phyloP scores from a whole-genome alignment of 257 asterid species.

The Sherardia arvensis region DNA sequence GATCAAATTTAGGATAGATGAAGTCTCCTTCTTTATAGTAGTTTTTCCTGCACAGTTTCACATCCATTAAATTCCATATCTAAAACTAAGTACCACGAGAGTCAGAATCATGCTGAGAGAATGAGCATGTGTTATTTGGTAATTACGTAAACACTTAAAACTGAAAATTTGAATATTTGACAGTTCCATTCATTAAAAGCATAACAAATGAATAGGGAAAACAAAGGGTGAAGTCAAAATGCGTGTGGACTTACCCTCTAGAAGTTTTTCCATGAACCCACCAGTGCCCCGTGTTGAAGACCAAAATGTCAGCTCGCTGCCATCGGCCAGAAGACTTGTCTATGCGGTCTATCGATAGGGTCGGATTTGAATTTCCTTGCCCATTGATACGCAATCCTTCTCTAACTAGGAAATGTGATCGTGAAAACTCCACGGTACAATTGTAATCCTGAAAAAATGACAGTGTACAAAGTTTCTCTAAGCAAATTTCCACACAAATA shows the following conservation, averaged over 20 bases:
- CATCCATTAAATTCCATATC: constrained; percentile 13
- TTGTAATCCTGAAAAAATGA: constrained; percentile 52
- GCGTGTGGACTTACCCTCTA: constrained; percentile 50
- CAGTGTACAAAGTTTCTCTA: background rate
- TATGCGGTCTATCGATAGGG: constrained; percentile 72
- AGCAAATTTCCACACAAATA: background rate
- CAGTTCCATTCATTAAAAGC: background rate
- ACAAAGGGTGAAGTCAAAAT: background rate
- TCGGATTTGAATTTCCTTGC: constrained; percentile 81
- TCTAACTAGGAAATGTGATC: constrained; percentile 90
- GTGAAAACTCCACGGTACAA: constrained; percentile 72
- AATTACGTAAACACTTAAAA: background rate
- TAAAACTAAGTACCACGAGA: constrained; percentile 1
- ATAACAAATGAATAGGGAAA: background rate
- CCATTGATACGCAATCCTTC: constrained; percentile 78
- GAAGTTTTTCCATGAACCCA: constrained; percentile 98
- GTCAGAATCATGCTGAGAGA: background rate
- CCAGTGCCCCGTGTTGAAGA: constrained; percentile 96
- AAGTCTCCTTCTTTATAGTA: constrained; percentile 73
- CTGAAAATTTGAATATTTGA: background rate
- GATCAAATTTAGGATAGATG: constrained; percentile 64
- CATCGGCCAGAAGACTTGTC: constrained; percentile 81
- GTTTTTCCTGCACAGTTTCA: constrained; percentile 55
- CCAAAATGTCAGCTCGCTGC: constrained; percentile 86
- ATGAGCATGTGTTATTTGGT: background rate